Percentiles rank a stretch among this genome's conserved stretches.
phyloP scores from a whole-genome alignment of 1,284 basidiomycete species.

The Acaromyces ingoldii region DNA sequence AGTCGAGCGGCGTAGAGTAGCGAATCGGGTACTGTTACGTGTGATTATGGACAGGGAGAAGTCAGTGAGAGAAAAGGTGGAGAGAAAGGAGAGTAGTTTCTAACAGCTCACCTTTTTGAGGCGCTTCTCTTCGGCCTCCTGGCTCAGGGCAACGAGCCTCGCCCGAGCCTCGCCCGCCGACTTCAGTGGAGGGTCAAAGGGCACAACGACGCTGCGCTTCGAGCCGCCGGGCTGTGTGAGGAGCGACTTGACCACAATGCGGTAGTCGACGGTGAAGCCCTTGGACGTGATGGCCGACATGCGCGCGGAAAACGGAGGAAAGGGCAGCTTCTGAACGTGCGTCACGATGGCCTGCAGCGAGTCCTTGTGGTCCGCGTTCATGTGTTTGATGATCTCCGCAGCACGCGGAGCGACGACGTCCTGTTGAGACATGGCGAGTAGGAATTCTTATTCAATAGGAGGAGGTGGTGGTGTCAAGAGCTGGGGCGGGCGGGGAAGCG shows the following conservation, averaged over 20 bases:
- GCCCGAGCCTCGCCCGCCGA: slow-evolving; percentile 4
- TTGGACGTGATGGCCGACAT: neutral
- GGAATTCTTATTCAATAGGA: too few relatives aligned
- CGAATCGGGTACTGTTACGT: slow-evolving; percentile 10
- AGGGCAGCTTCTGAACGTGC: neutral
- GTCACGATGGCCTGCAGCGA: slow-evolving; percentile 9
- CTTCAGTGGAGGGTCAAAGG: neutral
- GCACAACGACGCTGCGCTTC: neutral
- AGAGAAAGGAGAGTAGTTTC: neutral
- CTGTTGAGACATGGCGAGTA: too few relatives aligned
- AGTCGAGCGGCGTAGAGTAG: slow-evolving; percentile 1
- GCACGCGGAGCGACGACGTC: slow-evolving; percentile 2
- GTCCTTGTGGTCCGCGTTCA: slow-evolving; percentile 11
- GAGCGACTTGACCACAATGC: neutral
- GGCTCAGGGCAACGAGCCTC: neutral
- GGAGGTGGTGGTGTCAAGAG: too few relatives aligned
- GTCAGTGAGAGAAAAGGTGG: too few relatives aligned
- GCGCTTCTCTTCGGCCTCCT: slow-evolving; percentile 4
- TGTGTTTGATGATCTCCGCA: neutral
- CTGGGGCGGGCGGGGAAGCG: too few relatives aligned
- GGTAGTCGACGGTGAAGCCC: slow-evolving; percentile 10
- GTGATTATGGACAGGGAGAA: too few relatives aligned
- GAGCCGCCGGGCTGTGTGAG: neutral
- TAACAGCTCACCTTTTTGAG: neutral
- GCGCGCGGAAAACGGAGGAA: neutral